phyloP scores from a whole-genome alignment of 2,329 filamentous ascomycete genomes.

The Aureobasidium sp. region DNA sequence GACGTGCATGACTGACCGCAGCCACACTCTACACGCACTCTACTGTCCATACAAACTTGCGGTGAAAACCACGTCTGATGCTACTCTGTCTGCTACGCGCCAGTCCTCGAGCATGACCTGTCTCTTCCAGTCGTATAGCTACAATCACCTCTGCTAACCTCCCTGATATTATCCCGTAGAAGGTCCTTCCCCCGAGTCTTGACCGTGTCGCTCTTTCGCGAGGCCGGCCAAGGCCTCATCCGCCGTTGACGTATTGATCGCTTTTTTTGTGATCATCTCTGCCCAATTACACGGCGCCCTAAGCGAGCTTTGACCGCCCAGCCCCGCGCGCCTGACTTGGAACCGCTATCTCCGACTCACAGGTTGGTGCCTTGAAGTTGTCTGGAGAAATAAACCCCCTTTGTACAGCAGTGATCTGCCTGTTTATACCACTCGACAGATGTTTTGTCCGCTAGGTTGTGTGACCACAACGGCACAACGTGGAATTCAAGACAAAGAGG shows the following conservation, averaged over 20 bases:
- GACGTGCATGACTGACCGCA: constrained; percentile 3
- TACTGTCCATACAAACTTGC: neutral
- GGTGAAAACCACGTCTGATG: neutral
- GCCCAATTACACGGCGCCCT: neutral
- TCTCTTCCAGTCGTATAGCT: too few species aligned
- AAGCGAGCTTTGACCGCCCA: constrained; percentile 5
- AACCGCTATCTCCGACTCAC: neutral
- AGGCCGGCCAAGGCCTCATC: neutral
- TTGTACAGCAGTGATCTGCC: neutral
- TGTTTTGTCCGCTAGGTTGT: neutral
- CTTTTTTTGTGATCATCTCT: neutral
- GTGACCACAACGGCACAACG: constrained; percentile 1
- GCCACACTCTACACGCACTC: neutral
- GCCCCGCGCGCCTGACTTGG: neutral
- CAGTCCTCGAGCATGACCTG: too few species aligned
- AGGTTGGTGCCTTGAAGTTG: neutral
- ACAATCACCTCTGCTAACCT: neutral
- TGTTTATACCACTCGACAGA: neutral
- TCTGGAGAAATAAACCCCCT: neutral
- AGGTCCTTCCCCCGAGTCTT: neutral
- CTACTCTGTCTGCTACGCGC: neutral
- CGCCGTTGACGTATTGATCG: constrained; percentile 10
- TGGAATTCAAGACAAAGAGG: neutral
- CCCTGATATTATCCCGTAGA: neutral
- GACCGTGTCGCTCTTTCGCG: neutral